Evolutionary conservation across 1,284 basidiomycete species (phyloP).

Genomic region (Vanrija humicola): DNA sequence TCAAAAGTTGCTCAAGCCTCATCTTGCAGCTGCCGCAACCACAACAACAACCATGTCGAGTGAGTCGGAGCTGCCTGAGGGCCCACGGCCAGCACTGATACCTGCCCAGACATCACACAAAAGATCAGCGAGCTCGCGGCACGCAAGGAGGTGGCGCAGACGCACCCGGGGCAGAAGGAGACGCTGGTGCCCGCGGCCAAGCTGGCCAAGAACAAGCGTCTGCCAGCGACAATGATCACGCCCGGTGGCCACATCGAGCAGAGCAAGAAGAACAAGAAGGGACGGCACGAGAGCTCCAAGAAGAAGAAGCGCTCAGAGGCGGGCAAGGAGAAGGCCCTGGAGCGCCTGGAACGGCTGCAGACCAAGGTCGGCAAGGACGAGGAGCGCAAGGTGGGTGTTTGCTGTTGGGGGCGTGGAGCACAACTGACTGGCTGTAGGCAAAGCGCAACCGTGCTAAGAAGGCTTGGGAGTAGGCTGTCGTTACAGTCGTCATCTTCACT

Average conservation of each 20-base stretch:
- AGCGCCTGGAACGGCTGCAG: slow-evolving; percentile 27
- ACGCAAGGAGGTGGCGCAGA: slow-evolving; percentile 16
- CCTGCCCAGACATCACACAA: background rate
- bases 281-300: slow-evolving; percentile 15
- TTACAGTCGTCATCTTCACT: no score
- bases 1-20: no score
- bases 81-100: background rate
- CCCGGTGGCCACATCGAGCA: slow-evolving; percentile 27
- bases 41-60: slow-evolving; percentile 1
- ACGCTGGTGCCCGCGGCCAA: slow-evolving; percentile 29
- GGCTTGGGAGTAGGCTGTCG: slow-evolving; percentile 38
- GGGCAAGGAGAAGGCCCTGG: slow-evolving; percentile 37
- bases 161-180: slow-evolving; percentile 15
- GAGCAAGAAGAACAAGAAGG: slow-evolving; percentile 24
- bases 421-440: slow-evolving; percentile 18
- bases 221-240: slow-evolving; percentile 47
- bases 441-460: slow-evolving; percentile 44
- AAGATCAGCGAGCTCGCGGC: slow-evolving; percentile 12
- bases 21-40: background rate
- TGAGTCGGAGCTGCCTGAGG: background rate
- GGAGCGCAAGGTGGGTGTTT: slow-evolving; percentile 37
- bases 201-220: slow-evolving; percentile 39
- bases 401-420: background rate
- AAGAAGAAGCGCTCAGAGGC: slow-evolving; percentile 26
- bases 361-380: slow-evolving; percentile 27